Percentiles rank a stretch among this genome's conserved stretches.
These are phyloP conservation scores for Botryotinia calthae DNA, from an alignment of 2,329 filamentous ascomycete species.

Conservation along the genomic window DNA sequence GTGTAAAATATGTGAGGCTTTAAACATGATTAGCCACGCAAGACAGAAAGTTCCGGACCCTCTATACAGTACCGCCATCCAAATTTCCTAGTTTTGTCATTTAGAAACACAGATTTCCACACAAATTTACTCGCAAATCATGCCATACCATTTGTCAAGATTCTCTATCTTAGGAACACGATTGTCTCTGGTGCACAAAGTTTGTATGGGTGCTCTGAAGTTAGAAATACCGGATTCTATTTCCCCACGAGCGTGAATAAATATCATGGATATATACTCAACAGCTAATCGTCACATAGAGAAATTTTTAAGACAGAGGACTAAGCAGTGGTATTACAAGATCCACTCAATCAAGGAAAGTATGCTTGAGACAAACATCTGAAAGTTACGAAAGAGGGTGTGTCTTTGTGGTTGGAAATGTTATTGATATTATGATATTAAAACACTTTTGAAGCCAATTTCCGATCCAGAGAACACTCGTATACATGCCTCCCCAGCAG, in stretches of 20 bases:
- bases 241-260: not conserved
- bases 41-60: not conserved
- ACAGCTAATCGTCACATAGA: not conserved
- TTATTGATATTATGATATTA: not conserved
- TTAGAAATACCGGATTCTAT: not conserved
- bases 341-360: not conserved
- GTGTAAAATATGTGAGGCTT: not conserved
- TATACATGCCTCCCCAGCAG: not conserved
- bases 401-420: not conserved
- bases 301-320: not conserved
- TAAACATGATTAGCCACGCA: not conserved
- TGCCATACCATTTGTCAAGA: not conserved
- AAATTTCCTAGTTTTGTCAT: not conserved
- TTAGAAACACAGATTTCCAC: not conserved
- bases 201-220: not conserved
- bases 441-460: conserved; percentile 4
- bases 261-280: not conserved
- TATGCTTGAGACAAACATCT: not conserved
- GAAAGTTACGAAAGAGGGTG: not conserved
- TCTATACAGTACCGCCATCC: not conserved
- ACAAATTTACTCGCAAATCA: not conserved
- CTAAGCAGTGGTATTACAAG: not conserved
- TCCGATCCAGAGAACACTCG: not conserved
- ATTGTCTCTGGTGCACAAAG: not conserved
- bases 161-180: not conserved